Conservation (phyloP, 441 rosid species). For the Erodium texanum region DNA sequence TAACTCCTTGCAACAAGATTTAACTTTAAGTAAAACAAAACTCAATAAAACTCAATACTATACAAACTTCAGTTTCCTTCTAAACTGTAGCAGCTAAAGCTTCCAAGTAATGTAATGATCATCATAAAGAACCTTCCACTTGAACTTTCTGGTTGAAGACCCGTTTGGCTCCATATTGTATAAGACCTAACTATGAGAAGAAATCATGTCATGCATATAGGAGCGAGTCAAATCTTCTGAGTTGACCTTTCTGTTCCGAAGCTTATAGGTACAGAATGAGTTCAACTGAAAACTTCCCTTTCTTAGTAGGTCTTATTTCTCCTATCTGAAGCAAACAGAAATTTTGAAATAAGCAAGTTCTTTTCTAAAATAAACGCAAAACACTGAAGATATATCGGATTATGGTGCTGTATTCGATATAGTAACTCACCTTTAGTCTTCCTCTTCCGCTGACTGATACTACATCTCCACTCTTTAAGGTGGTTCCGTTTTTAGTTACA, state of each 20-base stretch:
- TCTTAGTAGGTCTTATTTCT: conserved; percentile 60
- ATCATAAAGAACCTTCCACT: no score
- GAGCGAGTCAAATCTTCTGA: not conserved
- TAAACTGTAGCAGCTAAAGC: no score
- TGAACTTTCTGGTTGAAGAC: no score
- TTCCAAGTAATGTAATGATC: no score
- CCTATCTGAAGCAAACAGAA: conserved; percentile 43
- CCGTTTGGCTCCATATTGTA: no score
- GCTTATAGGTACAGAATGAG: conserved; percentile 57
- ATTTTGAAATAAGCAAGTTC: not conserved
- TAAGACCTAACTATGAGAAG: not conserved
- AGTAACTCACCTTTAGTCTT: conserved; percentile 51
- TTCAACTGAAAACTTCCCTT: conserved; percentile 75
- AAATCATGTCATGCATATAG: not conserved
- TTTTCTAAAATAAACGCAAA: not conserved
- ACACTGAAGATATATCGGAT: not conserved
- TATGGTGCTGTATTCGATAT: not conserved
- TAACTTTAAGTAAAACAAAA: no score
- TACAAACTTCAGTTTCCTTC: no score
- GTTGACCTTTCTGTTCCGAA: not conserved
- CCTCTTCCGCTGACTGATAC: conserved; percentile 83
- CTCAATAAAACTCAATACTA: no score
- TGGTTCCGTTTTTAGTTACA: conserved; percentile 60
- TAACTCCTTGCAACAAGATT: no score
- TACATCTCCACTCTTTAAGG: conserved; percentile 65